A percentile compares a stretch with the other conserved stretches of the same genome.
Conservation (phyloP, 345 rosid species). For the Salix suchowensis region DNA sequence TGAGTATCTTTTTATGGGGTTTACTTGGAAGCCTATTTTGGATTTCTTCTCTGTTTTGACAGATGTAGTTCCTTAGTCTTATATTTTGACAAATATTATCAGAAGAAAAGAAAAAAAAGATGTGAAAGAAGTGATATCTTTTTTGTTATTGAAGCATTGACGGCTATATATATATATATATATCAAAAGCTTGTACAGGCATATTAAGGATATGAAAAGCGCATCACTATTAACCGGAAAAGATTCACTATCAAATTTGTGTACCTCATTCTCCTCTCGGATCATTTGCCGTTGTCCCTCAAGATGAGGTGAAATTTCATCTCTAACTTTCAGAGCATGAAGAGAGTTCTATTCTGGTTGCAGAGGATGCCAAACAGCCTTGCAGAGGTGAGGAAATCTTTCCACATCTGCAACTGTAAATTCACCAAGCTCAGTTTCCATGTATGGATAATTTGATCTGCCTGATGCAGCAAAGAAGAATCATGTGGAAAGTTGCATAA, state of each 20-base stretch:
- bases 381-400: constrained; percentile 36
- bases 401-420: constrained; percentile 46
- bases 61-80: neutral
- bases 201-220: neutral
- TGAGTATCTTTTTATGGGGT: neutral
- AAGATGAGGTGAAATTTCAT: neutral
- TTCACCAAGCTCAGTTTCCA: constrained; percentile 48
- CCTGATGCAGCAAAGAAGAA: constrained; percentile 15
- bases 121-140: neutral
- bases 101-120: neutral
- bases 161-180: no score
- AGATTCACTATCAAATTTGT: neutral
- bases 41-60: neutral
- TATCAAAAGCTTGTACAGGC: no score
- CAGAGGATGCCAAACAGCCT: constrained; percentile 26
- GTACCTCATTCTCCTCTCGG: constrained; percentile 9
- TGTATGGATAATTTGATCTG: constrained; percentile 38
- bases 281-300: neutral
- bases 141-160: neutral
- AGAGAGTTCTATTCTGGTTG: constrained; percentile 10
- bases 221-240: neutral
- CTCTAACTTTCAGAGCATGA: constrained; percentile 10
- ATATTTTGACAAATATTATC: neutral
- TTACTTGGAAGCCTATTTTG: no score
- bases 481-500: neutral